Base-by-base conservation (phyloP, 176 grass and related monocot genomes). In the Lolium multiflorum region DNA sequence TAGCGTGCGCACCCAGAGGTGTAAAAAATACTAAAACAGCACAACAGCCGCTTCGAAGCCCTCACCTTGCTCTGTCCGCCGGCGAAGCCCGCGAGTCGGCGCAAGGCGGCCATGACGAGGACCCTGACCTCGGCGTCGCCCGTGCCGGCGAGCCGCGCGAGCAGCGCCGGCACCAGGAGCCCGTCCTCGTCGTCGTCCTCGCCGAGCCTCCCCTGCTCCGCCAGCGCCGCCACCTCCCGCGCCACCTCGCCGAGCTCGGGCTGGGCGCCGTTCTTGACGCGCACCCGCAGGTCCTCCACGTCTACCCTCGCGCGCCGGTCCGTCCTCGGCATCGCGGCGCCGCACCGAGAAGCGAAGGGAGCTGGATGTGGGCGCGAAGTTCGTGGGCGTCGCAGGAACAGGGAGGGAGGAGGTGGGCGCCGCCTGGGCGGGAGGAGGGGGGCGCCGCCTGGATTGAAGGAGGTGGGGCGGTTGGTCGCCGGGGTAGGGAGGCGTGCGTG, bases 11-110 rank as follows among this genome's bases (percentile, higher is more conserved):
- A 41, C 39, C 5, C 39, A 41, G 5, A 41, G 39, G 3, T 4
- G 39, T 41, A 41, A 41, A 31, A 41, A 41, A 3, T 54, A 54
- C 0, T 62, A 22, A 25, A 62, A 22, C 12, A 62, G 17, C 25
- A 2, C 21, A 31, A 2, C 25, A 6, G 0, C 18, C 22, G 15
- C 4, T 6, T 17, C 52, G 7, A 12, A 6, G 52, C 21, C 24
- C 55, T 84, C 59, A 95, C 96, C 96, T 98, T 98, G 87, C 87
- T 86, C 41, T 93, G 88, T 4, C 7, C 54, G 31, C 60, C 28
- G 37, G 71, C 81, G 80, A 77, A 75, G 9, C 13, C 78, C 7
- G 91, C 78, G 56, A 98, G 89, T 3, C 78, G 77, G 48, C 93
- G 81, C 49, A 98, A 59, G 14, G 85, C 85, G 51, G 82, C 77